Evolutionary conservation across 2,329 filamentous ascomycete species (phyloP).

Genomic region (Cylindrodendrum hubeiense): DNA sequence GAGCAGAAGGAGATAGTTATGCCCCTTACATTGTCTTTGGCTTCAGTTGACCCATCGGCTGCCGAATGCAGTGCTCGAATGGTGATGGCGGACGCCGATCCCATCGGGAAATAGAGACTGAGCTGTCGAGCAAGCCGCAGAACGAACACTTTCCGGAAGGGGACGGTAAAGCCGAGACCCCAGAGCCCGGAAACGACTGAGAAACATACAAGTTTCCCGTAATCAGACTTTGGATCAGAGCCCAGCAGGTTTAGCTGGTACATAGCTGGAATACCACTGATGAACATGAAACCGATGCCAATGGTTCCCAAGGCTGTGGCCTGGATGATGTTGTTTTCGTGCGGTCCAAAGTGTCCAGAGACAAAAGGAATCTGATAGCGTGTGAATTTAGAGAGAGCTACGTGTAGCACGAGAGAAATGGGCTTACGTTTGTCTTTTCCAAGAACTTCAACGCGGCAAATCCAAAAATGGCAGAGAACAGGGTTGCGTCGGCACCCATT

Average conservation of each 20-base stretch:
- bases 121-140: neutral
- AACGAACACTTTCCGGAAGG: neutral
- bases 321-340: neutral
- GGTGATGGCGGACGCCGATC: neutral
- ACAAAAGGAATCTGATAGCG: neutral
- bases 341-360: neutral
- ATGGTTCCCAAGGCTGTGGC: neutral
- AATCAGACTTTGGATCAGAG: neutral
- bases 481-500: neutral
- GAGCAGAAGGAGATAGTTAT: neutral
- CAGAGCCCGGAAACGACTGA: neutral
- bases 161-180: neutral
- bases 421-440: too few relatives aligned
- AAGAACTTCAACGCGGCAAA: neutral
- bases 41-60: neutral
- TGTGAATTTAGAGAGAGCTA: too few relatives aligned
- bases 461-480: neutral
- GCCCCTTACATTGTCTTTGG: neutral
- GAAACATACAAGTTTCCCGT: neutral
- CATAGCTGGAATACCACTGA: neutral
- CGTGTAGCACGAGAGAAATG: too few relatives aligned
- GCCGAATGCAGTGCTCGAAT: neutral
- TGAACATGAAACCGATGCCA: neutral
- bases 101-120: neutral
- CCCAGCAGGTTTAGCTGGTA: neutral